Base-by-base conservation (phyloP, 768 basidiomycete species). In the Hericium alpestre region DNA sequence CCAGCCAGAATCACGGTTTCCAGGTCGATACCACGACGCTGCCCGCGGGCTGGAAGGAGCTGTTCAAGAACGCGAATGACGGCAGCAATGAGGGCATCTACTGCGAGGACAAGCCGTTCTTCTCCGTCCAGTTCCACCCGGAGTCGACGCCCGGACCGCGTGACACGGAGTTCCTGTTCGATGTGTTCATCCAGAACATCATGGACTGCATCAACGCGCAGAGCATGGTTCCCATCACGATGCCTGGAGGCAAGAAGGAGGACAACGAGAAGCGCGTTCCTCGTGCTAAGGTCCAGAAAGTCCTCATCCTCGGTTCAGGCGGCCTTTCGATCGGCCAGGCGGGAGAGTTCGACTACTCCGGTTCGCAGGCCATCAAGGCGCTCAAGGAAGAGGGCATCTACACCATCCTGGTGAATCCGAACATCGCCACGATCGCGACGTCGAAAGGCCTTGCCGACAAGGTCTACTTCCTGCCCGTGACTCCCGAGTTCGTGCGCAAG, bases 261-360 rank as follows among this genome's bases (percentile, higher is more conserved):
- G 91, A 92, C 59, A 95, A 94, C 71, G 86, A 87, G 61, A 76
- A 67, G 71, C 82, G 77, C 55, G 75, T 79, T 43, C 89, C 86
- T 53, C 84, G 83, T 59, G 79, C 79, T 57, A 79, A 86, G 59
- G 92, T 96, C 54, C 82, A 80, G 65, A 99, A 99, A 73, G 94
- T 99, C 55, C 79, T 99, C 64, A 92, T 99, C 63, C 84, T 99
- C 53, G 96, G 96, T 50, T 97, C 95, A 6, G 96, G 96, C 27
- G 96, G 96, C 61, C 76, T 99, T 18, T 97, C 94, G 11, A 99
- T 99, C 62, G 96, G 96, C 52, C 96, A 99, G 69, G 96, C 96
- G 0, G 96, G 96, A 63, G 96, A 99, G 72, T 99, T 99, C 73
- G 96, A 99, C 73, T 99, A 99, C 74, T 98, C 96, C 0, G 96